Conservation (phyloP, 78 protist species). For the slime mould (Dictyostelium discoideum) region DNA sequence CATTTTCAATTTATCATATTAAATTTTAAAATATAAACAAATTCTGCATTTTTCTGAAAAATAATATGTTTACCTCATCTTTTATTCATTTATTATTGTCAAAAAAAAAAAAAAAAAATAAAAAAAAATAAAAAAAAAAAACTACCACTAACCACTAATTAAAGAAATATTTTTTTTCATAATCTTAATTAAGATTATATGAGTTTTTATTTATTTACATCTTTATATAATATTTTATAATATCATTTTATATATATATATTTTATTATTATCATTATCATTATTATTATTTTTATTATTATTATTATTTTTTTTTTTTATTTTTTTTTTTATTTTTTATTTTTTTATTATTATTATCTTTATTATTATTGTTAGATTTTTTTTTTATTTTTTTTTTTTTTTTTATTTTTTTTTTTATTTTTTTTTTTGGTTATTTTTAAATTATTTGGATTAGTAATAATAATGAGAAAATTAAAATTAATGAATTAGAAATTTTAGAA, state of each 20-base stretch:
- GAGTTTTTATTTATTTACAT: background rate
- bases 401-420: background rate
- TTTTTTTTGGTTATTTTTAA: background rate
- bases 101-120: no score
- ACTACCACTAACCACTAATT: background rate
- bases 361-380: no score
- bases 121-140: no score
- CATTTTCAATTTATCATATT: no score
- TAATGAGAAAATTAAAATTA: background rate
- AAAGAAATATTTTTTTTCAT: no score
- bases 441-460: background rate
- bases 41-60: background rate
- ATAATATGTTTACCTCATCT: background rate
- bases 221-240: no score
- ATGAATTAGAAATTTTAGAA: background rate
- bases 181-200: background rate
- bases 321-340: no score
- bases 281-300: no score
- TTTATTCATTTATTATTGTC: background rate
- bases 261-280: no score
- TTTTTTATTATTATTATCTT: no score
- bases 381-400: background rate
- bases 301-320: no score
- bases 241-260: no score
- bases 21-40: background rate